These are phyloP conservation scores for Chlorella sorokiniana DNA, from an alignment of 139 green algal genomes.

Conservation along the genomic window DNA sequence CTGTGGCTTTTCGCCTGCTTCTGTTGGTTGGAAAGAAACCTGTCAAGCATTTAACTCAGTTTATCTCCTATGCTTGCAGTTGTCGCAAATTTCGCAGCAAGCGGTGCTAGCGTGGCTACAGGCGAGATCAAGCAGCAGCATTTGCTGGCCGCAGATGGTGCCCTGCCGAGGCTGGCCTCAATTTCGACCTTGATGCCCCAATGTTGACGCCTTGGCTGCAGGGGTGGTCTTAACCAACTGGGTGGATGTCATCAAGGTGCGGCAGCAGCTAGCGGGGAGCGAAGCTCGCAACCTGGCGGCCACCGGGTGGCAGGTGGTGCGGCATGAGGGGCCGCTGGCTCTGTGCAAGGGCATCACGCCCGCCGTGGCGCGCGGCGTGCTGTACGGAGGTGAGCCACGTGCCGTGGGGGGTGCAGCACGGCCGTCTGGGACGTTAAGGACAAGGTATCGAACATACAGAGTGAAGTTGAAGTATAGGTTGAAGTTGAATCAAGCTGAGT, in stretches of 20 bases:
- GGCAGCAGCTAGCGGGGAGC: constrained; percentile 64
- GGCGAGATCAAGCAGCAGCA: constrained; percentile 21
- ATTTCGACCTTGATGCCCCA: not conserved
- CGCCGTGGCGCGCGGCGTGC: constrained; percentile 65
- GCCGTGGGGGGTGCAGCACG: too few relatives aligned
- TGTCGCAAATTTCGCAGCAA: constrained; percentile 31
- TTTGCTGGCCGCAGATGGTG: too few relatives aligned
- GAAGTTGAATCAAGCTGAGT: too few relatives aligned
- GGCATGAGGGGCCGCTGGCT: constrained; percentile 58
- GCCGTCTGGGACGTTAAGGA: too few relatives aligned
- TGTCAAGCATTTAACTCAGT: not conserved
- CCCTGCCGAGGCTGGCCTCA: not conserved
- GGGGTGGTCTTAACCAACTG: constrained; percentile 31
- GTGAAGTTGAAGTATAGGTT: too few relatives aligned
- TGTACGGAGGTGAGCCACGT: constrained; percentile 65
- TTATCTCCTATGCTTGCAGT: not conserved
- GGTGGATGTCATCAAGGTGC: constrained; percentile 80
- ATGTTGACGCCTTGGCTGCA: not conserved
- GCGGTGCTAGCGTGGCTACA: constrained; percentile 32
- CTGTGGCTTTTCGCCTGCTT: too few relatives aligned
- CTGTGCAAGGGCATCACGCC: constrained; percentile 65
- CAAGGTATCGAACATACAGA: too few relatives aligned
- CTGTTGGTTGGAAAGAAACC: too few relatives aligned
- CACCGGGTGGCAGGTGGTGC: constrained; percentile 60
- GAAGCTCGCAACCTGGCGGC: constrained; percentile 43